These are phyloP conservation scores for Malassezia sp. DNA, from an alignment of 1,284 basidiomycete species.

Conservation along the genomic window DNA sequence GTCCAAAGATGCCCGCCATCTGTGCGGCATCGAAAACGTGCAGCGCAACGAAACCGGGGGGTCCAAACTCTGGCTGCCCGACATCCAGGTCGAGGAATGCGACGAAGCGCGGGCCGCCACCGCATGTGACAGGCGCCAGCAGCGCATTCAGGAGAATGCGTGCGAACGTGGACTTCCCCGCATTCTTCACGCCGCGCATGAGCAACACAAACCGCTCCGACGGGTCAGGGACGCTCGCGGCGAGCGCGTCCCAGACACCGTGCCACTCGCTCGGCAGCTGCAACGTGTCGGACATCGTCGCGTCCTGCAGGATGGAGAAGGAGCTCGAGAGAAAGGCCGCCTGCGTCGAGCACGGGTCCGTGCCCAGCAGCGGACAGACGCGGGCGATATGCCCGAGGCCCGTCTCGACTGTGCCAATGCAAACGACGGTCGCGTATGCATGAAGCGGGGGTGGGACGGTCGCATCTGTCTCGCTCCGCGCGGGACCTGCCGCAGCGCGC, in stretches of 20 bases:
- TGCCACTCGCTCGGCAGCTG: constrained; percentile 6
- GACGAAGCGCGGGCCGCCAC: constrained; percentile 54
- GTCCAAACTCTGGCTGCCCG: constrained; percentile 86
- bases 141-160: constrained; percentile 64
- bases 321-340: neutral
- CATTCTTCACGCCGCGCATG: constrained; percentile 71
- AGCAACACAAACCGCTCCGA: constrained; percentile 48
- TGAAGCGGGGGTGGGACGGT: neutral
- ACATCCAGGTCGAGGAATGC: constrained; percentile 84
- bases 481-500: too few relatives aligned
- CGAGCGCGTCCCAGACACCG: neutral
- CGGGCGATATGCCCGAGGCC: constrained; percentile 12
- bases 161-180: constrained; percentile 80
- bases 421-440: neutral
- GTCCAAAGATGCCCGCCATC: constrained; percentile 17
- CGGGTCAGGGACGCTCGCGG: neutral
- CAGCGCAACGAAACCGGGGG: constrained; percentile 71
- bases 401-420: neutral
- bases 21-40: constrained; percentile 53
- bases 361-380: constrained; percentile 12
- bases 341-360: constrained; percentile 4
- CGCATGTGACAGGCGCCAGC: constrained; percentile 48
- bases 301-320: constrained; percentile 1
- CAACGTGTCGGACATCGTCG: neutral
- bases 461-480: neutral